Base-by-base conservation (phyloP, 352 stramenopile species). In the Albugo laibachii region DNA sequence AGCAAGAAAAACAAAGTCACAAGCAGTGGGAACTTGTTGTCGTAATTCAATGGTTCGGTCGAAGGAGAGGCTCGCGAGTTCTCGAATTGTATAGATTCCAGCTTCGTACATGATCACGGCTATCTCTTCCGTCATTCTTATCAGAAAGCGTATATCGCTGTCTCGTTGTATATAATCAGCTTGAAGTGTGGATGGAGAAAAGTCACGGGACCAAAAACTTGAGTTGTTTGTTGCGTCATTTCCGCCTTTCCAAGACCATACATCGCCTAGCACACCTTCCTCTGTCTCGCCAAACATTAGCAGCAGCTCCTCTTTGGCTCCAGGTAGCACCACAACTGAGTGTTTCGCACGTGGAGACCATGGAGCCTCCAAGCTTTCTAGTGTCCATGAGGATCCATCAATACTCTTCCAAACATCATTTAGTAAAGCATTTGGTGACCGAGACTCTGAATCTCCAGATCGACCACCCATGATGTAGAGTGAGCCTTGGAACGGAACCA, bases 11-110 rank as follows among this genome's bases (percentile, higher is more conserved):
- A 80, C 69, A 56, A 82, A 85, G 50, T 85, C 73, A 27, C 73
- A 85, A 20, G 83, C 61, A 19, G 38, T 43, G 12, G 72, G 67
- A 57, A 83, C 76, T 5, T 60, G 42, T 11, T 63, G 35, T 1
- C 72, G 67, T n/a, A 85, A 50, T 13, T 52, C 31, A 40, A 85
- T 53, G 0, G 64, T 75, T 36, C 61, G 54, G 42, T 78, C 69
- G n/a, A 65, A 67, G 1, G 61, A 47, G 3, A 85, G 38, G 12
- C 53, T 47, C 12, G 69, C 77, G 12, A 97, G 68, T 18, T 96
- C 79, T 35, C 52, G 43, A 49, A 97, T 81, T 24, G 67, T 83
- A 11, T 66, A 57, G 21, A 97, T 62, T 13, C 80, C 76, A 8
- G 59, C 63, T 24, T 41, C 44, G 36, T 65, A 50, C 36, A 97